Conservation (phyloP, 768 basidiomycete species). For the Tephrocybe sp. region DNA sequence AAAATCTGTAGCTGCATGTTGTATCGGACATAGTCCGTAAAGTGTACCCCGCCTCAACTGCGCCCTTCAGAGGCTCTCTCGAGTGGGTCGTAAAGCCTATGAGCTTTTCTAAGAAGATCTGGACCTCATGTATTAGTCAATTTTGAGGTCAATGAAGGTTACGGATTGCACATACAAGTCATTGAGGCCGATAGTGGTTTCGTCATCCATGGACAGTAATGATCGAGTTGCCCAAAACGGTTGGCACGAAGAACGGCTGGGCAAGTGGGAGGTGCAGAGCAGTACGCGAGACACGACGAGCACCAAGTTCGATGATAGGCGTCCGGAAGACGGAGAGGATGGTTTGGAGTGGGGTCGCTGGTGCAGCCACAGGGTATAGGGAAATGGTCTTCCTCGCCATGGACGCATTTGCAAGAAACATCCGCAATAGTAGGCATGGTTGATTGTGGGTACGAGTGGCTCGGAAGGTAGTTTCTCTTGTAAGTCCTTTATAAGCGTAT, state of each 20-base stretch:
- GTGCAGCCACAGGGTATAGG: conserved; percentile 33
- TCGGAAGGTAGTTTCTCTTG: background rate
- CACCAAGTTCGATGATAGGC: conserved; percentile 32
- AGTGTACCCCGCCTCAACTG: background rate
- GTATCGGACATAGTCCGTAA: background rate
- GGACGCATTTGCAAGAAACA: conserved; percentile 18
- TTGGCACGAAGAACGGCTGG: conserved; percentile 13
- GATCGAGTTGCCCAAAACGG: conserved; percentile 12
- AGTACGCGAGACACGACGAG: conserved; percentile 26
- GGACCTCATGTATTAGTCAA: background rate
- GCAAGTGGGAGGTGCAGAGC: conserved; percentile 24
- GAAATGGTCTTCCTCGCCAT: conserved; percentile 22
- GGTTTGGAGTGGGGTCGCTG: conserved; percentile 23
- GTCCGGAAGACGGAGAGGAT: conserved; percentile 28
- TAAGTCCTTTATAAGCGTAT: conserved; percentile 11
- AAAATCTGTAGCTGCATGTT: background rate
- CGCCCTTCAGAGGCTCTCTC: background rate
- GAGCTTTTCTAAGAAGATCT: conserved; percentile 7
- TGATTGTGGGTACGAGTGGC: background rate
- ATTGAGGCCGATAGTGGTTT: conserved; percentile 13
- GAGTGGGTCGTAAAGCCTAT: conserved; percentile 2
- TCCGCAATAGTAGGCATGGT: background rate
- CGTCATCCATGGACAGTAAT: conserved; percentile 10
- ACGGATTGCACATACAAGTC: conserved; percentile 14
- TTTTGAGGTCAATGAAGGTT: background rate